phyloP scores from a whole-genome alignment of 331 rosid genomes.

The Acacia concinna region DNA sequence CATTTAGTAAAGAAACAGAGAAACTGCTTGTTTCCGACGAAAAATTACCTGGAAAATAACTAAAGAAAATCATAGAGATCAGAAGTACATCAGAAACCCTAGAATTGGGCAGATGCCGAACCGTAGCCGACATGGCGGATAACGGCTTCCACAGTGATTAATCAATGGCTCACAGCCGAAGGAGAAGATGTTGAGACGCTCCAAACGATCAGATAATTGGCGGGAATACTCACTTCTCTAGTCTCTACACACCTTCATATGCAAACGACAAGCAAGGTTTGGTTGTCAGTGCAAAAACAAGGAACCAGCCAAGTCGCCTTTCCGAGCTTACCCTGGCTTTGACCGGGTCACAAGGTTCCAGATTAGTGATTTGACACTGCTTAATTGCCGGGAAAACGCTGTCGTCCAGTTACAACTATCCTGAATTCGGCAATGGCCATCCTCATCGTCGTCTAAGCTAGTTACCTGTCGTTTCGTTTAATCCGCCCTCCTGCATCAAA shows the following conservation, averaged over 20 bases:
- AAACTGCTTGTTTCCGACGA: neutral
- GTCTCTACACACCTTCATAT: neutral
- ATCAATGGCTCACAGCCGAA: neutral
- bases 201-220: neutral
- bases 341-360: slow-evolving; percentile 12
- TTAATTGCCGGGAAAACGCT: slow-evolving; percentile 5
- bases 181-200: neutral
- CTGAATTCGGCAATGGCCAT: neutral
- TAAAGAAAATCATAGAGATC: slow-evolving; percentile 38
- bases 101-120: slow-evolving; percentile 24
- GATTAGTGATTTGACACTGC: neutral
- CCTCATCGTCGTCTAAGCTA: neutral
- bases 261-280: slow-evolving; percentile 20
- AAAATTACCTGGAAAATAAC: slow-evolving; percentile 55
- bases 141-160: neutral
- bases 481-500: neutral
- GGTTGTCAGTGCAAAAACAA: neutral
- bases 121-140: slow-evolving; percentile 48
- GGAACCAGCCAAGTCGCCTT: slow-evolving; percentile 22
- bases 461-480: neutral
- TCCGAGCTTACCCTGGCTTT: neutral
- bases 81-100: slow-evolving; percentile 35
- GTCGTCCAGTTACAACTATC: neutral
- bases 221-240: slow-evolving; percentile 2
- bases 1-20: too few relatives aligned